Base-by-base conservation (phyloP, 2,329 filamentous ascomycete species). In the Didymella arachidicola region DNA sequence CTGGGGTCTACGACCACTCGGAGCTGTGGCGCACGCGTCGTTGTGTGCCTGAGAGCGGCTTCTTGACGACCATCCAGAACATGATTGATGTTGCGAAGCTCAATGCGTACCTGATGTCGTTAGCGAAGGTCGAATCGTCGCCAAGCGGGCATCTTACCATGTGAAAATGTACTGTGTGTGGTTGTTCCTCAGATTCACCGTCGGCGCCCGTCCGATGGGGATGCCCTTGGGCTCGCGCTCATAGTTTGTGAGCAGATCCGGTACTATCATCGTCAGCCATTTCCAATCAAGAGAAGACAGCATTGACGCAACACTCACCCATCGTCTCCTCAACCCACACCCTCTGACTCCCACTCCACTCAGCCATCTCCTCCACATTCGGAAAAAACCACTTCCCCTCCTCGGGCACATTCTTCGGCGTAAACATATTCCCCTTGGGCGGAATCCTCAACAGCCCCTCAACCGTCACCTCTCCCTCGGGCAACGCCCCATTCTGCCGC, bases 111-210 rank as follows among this genome's bases (percentile, higher is more conserved):
- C 93, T 97, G 66, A 27, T 16, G 11, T 12, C 7, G 42, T 74
- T 54, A 73, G 68, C 54, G 34, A n/a, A 22, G 46, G 10, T 2
- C 38, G 1, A 4, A 25, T 25, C 10, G 38, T 38, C 22, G 25
- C 22, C 25, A 6, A 8, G 32, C 36, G 38, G 16, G 18, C 32
- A 43, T 1, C 88, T 73, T 86, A 98, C 95, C 95, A 99, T 66
- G 95, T 99, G 78, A 97, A 95, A 68, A 99, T 99, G 79, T 99
- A 99, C 82, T 98, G 95, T 64, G 92, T 88, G 79, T 99, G 95
- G 79, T 96, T 98, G 76, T 99, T 99, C 76, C 92, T 87, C 73
- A 99, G 81, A 75, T 96, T 96, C 60, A 99, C 93, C 79, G 96
- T 92, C 4, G 95, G 86, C 7, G 92, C 81, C 73, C 94, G 86